Evolutionary conservation across 352 stramenopile species (phyloP).

Genomic region (Globisporangium mamillatum): DNA sequence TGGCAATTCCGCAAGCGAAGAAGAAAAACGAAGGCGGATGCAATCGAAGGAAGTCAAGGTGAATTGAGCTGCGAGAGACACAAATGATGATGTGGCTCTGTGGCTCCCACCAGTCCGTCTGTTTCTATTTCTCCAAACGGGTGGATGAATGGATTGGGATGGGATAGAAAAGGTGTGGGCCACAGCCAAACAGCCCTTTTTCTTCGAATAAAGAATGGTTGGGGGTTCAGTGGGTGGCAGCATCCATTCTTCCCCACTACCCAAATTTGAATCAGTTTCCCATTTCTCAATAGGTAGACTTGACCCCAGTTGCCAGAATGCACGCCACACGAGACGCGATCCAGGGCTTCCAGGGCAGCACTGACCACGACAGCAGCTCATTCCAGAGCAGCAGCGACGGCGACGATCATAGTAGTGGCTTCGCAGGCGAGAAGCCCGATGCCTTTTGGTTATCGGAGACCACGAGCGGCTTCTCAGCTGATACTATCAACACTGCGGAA

Average conservation of each 20-base stretch:
- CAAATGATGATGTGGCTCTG: too few species aligned
- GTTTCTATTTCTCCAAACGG: background rate
- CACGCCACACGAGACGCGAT: background rate
- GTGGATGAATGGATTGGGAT: background rate
- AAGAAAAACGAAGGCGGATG: too few species aligned
- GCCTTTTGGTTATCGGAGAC: background rate
- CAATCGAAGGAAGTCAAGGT: too few species aligned
- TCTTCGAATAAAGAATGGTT: background rate
- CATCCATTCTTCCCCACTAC: background rate
- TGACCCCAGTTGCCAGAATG: background rate
- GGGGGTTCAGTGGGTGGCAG: background rate
- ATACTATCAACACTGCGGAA: background rate
- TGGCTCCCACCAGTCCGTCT: background rate
- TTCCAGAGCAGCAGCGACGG: background rate
- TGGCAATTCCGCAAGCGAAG: too few species aligned
- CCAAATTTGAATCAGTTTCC: background rate
- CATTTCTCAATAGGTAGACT: background rate
- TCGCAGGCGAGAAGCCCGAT: background rate
- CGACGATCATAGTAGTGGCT: background rate
- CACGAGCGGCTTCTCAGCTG: background rate
- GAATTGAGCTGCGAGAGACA: too few species aligned
- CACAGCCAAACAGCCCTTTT: background rate
- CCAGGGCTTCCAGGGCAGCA: background rate
- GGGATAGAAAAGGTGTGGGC: background rate
- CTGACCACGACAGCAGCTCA: background rate